These are phyloP conservation scores for Tubosaeta sp. DNA, from an alignment of 768 basidiomycete species.

Conservation along the genomic window DNA sequence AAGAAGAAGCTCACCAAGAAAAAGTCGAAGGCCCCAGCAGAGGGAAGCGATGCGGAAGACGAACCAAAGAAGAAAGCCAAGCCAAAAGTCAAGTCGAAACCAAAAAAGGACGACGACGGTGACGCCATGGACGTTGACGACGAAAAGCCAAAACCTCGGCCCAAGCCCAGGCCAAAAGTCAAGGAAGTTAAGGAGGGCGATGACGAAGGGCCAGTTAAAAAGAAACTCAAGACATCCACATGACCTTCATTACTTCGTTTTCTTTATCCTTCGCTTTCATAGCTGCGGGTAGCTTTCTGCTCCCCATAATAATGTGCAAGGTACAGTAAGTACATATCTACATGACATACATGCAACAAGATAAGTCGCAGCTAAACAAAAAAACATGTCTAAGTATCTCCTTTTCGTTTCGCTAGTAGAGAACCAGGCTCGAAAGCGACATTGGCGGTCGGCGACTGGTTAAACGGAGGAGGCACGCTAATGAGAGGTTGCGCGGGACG, in stretches of 20 bases:
- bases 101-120: slow-evolving; percentile 39
- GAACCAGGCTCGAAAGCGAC: slow-evolving; percentile 74
- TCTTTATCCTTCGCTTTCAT: background rate
- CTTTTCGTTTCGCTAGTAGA: slow-evolving; percentile 54
- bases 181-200: slow-evolving; percentile 34
- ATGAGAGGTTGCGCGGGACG: slow-evolving; percentile 47
- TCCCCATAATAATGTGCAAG: slow-evolving; percentile 18
- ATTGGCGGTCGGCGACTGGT: slow-evolving; percentile 27
- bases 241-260: slow-evolving; percentile 13
- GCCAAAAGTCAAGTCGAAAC: slow-evolving; percentile 38
- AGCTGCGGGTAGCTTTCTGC: background rate
- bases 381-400: slow-evolving; percentile 11
- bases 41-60: slow-evolving; percentile 39
- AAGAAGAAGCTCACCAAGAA: slow-evolving; percentile 36
- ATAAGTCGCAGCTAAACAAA: slow-evolving; percentile 4
- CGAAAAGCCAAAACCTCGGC: slow-evolving; percentile 37
- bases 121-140: slow-evolving; percentile 50
- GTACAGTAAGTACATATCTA: slow-evolving; percentile 20
- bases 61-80: slow-evolving; percentile 50
- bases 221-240: slow-evolving; percentile 62
- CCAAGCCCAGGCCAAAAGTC: slow-evolving; percentile 38
- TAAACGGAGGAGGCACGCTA: slow-evolving; percentile 40
- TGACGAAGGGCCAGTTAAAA: slow-evolving; percentile 61
- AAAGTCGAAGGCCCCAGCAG: slow-evolving; percentile 43
- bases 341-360: slow-evolving; percentile 13